Evolutionary conservation across 305 asterid genomes (phyloP), one percentile per base, ranked within the genome.

Genomic region (Fraxinus floribunda): DNA sequence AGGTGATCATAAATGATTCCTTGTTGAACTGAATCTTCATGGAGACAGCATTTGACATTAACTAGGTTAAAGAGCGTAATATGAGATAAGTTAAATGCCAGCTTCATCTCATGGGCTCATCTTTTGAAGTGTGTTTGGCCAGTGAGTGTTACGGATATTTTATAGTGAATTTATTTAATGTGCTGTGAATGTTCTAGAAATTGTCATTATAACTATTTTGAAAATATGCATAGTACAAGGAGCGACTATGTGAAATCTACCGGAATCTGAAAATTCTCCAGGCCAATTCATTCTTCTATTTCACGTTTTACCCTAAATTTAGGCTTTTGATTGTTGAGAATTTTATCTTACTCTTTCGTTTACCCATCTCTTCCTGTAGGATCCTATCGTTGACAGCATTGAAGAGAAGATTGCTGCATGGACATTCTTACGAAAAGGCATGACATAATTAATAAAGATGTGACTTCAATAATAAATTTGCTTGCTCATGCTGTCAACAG

Each of bases 361-460:
- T 72, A 77, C 76, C 83, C 55, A 34, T 81, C 18, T 75, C 26
- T 66, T 62, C 39, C 85, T 85, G 78, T 84, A 96, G 98, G 99
- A 96, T 91, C 96, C 98, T 79, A 93, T 96, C 20, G 94, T 96
- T 79, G 84, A 91, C 0, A 98, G 97, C 87, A 96, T 96, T 83
- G 98, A 96, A 91, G 99, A 94, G 68, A 96, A 96, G 92, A 94
- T 96, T 85, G 88, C 98, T 3, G 88, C 95, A 3, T 96, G 99
- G 99, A 90, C 98, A 55, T 96, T 96, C 86, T 90, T 96, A 82
- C 99, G 98, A 34, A 93, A 91, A 92, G 98, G 98, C 94, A 52
- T 81, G 79, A 4, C 70, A 10, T 77, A 13, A 35, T 44, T 52
- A 64, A 76, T 52, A 41, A 15, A 18, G 1, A 24, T 72, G 9